Evolutionary conservation across 257 asterid species (phyloP).

Genomic region (Cruciata laevipes): DNA sequence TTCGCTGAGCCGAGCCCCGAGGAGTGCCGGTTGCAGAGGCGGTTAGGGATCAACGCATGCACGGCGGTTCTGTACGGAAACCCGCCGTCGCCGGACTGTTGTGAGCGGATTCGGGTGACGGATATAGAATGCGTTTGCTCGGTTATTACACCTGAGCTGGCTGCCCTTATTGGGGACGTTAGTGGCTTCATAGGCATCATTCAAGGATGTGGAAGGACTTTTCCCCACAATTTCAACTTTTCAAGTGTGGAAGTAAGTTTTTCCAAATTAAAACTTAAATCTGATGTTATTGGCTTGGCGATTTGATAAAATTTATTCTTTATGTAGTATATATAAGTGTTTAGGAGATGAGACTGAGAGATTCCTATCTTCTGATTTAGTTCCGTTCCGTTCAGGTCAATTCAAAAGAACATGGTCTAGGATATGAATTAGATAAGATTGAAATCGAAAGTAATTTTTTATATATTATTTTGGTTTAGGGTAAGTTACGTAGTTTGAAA

Average conservation of each 20-base stretch:
- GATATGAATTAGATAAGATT: too few relatives aligned
- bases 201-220: slow-evolving; percentile 23
- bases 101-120: slow-evolving; percentile 17
- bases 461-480: too few relatives aligned
- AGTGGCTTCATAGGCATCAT: slow-evolving; percentile 10
- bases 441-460: too few relatives aligned
- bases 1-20: neutral
- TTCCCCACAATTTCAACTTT: slow-evolving; percentile 30
- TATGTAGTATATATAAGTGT: too few relatives aligned
- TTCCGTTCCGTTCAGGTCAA: too few relatives aligned
- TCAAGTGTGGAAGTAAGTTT: slow-evolving; percentile 31
- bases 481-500: too few relatives aligned
- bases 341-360: too few relatives aligned
- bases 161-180: slow-evolving; percentile 18
- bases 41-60: slow-evolving; percentile 19
- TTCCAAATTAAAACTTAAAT: too few relatives aligned
- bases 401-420: too few relatives aligned
- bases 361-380: too few relatives aligned
- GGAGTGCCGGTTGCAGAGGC: slow-evolving; percentile 15
- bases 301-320: too few relatives aligned
- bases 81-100: slow-evolving; percentile 20
- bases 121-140: slow-evolving; percentile 21
- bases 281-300: too few relatives aligned
- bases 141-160: slow-evolving; percentile 18
- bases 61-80: slow-evolving; percentile 19